These are phyloP conservation scores for Cruciata laevipes DNA, from an alignment of 257 asterid genomes.

Conservation along the genomic window DNA sequence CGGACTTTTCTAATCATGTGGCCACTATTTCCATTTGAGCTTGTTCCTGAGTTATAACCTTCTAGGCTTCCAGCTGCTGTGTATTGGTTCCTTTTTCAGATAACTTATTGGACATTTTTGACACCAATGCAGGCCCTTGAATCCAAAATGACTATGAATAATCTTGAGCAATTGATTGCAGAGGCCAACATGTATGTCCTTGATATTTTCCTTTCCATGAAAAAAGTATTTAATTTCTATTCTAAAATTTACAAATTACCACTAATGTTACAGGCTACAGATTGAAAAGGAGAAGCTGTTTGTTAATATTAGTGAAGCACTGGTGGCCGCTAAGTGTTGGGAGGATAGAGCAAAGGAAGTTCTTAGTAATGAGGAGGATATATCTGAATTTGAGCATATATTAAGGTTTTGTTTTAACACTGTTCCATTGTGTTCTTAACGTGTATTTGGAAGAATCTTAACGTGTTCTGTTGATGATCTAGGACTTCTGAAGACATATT, in stretches of 20 bases:
- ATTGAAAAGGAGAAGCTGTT: constrained; percentile 73
- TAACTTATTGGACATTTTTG: background rate
- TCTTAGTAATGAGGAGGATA: constrained; percentile 45
- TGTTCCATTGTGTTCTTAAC: constrained; percentile 2
- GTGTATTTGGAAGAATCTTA: background rate
- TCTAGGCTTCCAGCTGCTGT: background rate
- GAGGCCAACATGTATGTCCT: constrained; percentile 65
- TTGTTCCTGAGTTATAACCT: too few relatives aligned
- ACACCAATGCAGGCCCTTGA: constrained; percentile 49
- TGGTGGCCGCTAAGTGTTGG: constrained; percentile 44
- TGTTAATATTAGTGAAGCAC: constrained; percentile 43
- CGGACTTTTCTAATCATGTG: background rate
- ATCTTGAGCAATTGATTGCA: constrained; percentile 43
- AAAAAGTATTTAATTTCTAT: constrained; percentile 12
- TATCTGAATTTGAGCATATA: constrained; percentile 62
- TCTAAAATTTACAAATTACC: constrained; percentile 23
- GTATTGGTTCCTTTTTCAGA: background rate
- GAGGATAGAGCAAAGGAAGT: constrained; percentile 60
- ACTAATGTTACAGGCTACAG: constrained; percentile 58
- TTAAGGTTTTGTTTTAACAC: constrained; percentile 48
- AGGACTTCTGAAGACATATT: constrained; percentile 65
- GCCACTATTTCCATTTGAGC: background rate
- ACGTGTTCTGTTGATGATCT: constrained; percentile 18
- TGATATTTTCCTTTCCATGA: constrained; percentile 18
- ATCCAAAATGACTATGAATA: constrained; percentile 53